Conservation (phyloP, 306 rosid genomes). For the Inga leiocalycina region DNA sequence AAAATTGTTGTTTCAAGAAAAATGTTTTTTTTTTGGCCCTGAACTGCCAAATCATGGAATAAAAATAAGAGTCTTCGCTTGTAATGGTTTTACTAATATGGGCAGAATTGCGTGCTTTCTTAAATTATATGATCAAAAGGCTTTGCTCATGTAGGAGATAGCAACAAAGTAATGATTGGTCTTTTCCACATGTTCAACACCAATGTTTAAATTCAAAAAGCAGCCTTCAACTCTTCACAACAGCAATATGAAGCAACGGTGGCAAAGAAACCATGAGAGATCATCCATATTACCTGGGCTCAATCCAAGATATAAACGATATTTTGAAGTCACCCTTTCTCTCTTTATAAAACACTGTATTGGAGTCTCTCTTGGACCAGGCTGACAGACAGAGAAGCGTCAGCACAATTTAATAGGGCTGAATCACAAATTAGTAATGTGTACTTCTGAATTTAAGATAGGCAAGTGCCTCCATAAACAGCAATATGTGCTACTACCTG, state of each 20-base stretch:
- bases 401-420: slow-evolving; percentile 9
- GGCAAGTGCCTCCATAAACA: neutral
- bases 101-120: neutral
- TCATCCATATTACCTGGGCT: slow-evolving; percentile 75
- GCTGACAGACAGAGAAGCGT: slow-evolving; percentile 46
- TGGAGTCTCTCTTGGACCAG: slow-evolving; percentile 82
- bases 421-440: slow-evolving; percentile 24
- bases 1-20: neutral
- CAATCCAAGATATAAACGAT: slow-evolving; percentile 79
- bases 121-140: neutral
- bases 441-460: slow-evolving; percentile 15
- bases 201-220: slow-evolving; percentile 10
- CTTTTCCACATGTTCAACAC: slow-evolving; percentile 8
- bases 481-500: slow-evolving; percentile 55
- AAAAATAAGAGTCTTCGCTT: neutral
- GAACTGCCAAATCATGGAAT: neutral
- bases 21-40: neutral
- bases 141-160: neutral
- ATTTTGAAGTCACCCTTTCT: slow-evolving; percentile 80
- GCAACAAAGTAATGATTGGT: neutral
- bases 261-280: neutral
- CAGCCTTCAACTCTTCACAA: neutral
- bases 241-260: neutral
- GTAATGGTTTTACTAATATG: neutral
- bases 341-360: slow-evolving; percentile 92